Evolutionary conservation across 495 filamentous ascomycete species (phyloP).

Genomic region (Aspergillus diversus): DNA sequence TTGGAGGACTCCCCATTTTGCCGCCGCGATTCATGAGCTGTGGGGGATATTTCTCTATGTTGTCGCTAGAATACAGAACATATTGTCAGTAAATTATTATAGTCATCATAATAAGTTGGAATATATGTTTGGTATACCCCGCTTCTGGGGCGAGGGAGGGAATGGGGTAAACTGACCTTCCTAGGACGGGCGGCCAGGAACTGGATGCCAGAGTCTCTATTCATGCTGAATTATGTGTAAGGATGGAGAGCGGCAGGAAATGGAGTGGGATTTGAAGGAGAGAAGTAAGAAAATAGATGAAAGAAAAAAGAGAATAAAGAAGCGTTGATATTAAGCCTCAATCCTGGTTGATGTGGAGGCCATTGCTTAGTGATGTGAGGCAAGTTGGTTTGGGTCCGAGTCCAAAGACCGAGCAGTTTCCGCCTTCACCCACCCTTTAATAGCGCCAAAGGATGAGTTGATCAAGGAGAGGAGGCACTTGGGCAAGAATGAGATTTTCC

Average conservation of each 20-base stretch:
- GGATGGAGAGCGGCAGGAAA: neutral
- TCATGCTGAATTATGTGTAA: conserved; percentile 30
- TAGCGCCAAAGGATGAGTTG: neutral
- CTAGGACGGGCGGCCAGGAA: conserved; percentile 44
- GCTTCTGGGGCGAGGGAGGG: conserved; percentile 12
- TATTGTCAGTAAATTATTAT: conserved; percentile 7
- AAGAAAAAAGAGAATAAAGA: conserved; percentile 12
- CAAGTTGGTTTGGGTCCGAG: conserved; percentile 10
- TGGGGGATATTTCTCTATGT: neutral
- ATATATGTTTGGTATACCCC: conserved; percentile 30
- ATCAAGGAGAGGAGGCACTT: neutral
- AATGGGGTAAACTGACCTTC: conserved; percentile 38
- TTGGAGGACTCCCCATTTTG: conserved; percentile 25
- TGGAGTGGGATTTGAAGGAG: conserved; percentile 1
- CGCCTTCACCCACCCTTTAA: conserved; percentile 7
- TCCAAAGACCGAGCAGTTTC: conserved; percentile 1
- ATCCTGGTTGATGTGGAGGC: conserved; percentile 15
- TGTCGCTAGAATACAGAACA: neutral
- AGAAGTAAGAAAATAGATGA: neutral
- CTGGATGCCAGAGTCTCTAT: conserved; percentile 42
- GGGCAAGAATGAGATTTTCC: conserved; percentile 1
- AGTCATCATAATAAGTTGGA: neutral
- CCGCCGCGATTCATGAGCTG: neutral
- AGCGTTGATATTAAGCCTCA: conserved; percentile 10
- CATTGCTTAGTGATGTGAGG: conserved; percentile 22